A percentile compares a stretch with the other conserved stretches of the same genome.
These are phyloP conservation scores for Zoysia matrella DNA, from an alignment of 202 grass and related monocot genomes.

Conservation along the genomic window DNA sequence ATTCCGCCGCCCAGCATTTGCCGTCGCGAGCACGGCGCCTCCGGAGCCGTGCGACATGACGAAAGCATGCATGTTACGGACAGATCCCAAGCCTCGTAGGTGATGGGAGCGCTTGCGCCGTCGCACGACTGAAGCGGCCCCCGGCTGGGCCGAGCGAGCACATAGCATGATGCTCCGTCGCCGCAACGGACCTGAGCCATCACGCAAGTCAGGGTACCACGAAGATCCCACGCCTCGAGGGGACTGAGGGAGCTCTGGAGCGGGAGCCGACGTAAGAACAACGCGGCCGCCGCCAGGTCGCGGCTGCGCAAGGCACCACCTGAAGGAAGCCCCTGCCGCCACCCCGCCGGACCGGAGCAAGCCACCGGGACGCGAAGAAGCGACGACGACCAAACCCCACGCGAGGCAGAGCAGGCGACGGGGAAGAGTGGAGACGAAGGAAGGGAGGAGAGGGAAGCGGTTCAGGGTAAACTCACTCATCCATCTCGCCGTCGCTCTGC, in stretches of 20 bases:
- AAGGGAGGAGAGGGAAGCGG: neutral
- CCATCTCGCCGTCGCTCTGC: conserved; percentile 60
- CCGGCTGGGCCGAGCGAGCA: conserved; percentile 13
- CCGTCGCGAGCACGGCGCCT: conserved; percentile 37
- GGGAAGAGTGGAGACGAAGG: neutral
- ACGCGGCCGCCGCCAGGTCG: conserved; percentile 1
- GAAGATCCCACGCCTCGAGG: conserved; percentile 52
- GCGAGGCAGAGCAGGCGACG: conserved; percentile 30
- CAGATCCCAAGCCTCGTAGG: conserved; percentile 50
- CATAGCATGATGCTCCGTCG: conserved; percentile 2
- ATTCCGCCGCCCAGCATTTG: conserved; percentile 37
- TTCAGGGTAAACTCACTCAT: conserved; percentile 60
- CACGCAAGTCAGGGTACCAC: conserved; percentile 18
- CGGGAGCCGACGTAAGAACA: neutral
- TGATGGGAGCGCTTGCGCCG: conserved; percentile 26
- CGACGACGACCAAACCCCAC: conserved; percentile 40
- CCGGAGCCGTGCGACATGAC: conserved; percentile 42
- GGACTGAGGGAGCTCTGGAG: conserved; percentile 2
- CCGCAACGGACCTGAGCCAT: conserved; percentile 13
- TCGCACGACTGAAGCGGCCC: neutral
- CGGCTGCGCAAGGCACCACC: neutral
- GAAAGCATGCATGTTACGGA: conserved; percentile 56
- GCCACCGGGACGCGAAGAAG: conserved; percentile 27
- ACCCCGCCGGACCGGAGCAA: neutral
- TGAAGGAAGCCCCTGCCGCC: neutral